Percentiles rank a stretch among this genome's conserved stretches.
Evolutionary conservation across 306 rosid genomes (phyloP).

Genomic region (Cucurbita maxima): DNA sequence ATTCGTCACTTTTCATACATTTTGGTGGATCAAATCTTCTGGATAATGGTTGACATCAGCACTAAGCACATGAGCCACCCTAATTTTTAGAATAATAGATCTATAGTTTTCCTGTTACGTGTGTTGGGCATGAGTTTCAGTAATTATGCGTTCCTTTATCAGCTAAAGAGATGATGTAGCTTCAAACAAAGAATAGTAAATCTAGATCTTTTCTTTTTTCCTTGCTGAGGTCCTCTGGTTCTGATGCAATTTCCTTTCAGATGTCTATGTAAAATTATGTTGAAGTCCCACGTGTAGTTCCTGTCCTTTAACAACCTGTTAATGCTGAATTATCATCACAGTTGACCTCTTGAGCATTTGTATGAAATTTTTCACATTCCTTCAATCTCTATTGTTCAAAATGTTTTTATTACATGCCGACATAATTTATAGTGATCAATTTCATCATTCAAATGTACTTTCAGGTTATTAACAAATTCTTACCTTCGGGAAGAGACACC

Average conservation of each 20-base stretch:
- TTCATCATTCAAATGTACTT: constrained; percentile 10
- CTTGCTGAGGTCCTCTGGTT: not conserved
- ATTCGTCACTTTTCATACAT: not conserved
- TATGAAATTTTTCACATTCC: not conserved
- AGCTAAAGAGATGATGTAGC: not conserved
- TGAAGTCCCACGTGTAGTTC: not conserved
- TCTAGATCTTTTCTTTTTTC: not conserved
- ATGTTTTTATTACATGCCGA: not conserved
- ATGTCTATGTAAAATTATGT: not conserved
- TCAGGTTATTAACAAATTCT: constrained; percentile 81
- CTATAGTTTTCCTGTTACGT: not conserved
- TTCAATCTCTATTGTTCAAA: not conserved
- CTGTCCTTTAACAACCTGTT: not conserved
- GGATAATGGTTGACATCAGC: not conserved
- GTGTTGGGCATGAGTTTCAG: not conserved
- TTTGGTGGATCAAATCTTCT: not conserved
- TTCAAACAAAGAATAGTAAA: not conserved
- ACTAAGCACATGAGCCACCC: not conserved
- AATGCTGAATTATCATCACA: not conserved
- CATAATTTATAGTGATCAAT: constrained; percentile 6
- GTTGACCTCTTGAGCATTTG: not conserved
- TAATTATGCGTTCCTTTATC: not conserved
- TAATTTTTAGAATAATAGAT: not conserved
- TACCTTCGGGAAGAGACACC: constrained; percentile 98
- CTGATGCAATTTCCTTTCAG: not conserved